These are phyloP conservation scores for Plasmodium falciparum DNA, from an alignment of 169 alveolate species.

Conservation along the genomic window DNA sequence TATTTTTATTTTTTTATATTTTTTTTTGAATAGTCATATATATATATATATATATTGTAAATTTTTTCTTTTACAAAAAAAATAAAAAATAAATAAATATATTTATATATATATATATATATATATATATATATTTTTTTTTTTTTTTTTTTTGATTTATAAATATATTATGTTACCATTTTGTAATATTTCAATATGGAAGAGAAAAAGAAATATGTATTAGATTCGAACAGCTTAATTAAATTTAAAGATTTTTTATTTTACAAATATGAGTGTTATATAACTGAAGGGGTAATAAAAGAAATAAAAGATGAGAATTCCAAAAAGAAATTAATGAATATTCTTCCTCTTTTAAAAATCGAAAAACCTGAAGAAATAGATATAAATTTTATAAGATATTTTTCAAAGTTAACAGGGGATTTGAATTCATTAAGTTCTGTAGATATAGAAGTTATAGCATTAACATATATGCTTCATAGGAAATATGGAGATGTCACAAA, in stretches of 20 bases:
- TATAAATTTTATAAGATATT: conserved; percentile 85
- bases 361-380: conserved; percentile 85
- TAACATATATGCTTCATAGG: conserved; percentile 86
- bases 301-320: conserved; percentile 74
- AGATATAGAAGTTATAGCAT: conserved; percentile 91
- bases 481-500: conserved; percentile 86
- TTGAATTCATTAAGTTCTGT: conserved; percentile 86
- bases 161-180: no score
- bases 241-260: conserved; percentile 57
- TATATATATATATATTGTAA: not conserved
- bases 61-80: not conserved
- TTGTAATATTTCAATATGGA: conserved; percentile 1
- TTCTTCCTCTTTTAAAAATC: conserved; percentile 72
- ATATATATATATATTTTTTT: no score
- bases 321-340: conserved; percentile 30
- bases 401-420: conserved; percentile 92
- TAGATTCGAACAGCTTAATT: conserved; percentile 65
- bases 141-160: no score
- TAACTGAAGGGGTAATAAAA: conserved; percentile 76
- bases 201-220: conserved; percentile 45
- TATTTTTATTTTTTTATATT: no score
- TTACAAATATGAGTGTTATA: conserved; percentile 47
- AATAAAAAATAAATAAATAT: not conserved
- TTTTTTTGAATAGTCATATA: no score
- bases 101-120: not conserved